Base-by-base conservation (phyloP, 2,329 filamentous ascomycete species). In the Xylaria sp. region DNA sequence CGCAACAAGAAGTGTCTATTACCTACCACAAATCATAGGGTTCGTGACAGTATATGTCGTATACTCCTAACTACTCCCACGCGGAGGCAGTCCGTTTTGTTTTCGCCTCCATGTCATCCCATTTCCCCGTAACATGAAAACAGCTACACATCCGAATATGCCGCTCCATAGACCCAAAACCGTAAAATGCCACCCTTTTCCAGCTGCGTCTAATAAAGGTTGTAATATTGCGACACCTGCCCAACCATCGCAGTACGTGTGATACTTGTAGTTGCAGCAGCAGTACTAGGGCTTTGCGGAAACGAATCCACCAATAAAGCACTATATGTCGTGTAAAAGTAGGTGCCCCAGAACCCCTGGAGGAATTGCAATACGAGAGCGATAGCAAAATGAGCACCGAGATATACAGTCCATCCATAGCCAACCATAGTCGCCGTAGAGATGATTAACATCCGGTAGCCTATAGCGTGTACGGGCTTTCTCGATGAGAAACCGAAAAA, bases 151-250 rank as follows among this genome's bases (percentile, higher is more conserved):
- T n/a, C 66, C 54, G 32, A 55, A 35, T n/a, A 69, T 3, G 1
- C 66, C 66, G 29, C 60, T 55, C 35, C 61, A 10, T 21, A 69
- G 50, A 5, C 48, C 74, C 3, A 75, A 50, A 32, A 71, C 16
- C 10, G 82, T 84, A 66, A 84, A 84, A 2, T 79, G 80, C 82
- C 83, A 84, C 0, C 82, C 82, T 5, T 79, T 76, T 4, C 81
- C 82, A 72, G 83, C 81, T 1, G 55, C 62, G 44, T 70, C 44
- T 4, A 74, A 53, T 1, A 75, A 48, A 16, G 73, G 74, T n/a
- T 75, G 66, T 27, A 76, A 53, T 18, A 72, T 60, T 12, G 72
- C 71, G 3, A 75, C 68, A 2, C 40, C 53, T 21, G 60, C 64
- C n/a, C 73, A 3, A 70, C 59, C 10, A 75, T 10, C 2, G 62